Conservation (phyloP, 2,329 filamentous ascomycete species). For the Nemania diffusa region DNA sequence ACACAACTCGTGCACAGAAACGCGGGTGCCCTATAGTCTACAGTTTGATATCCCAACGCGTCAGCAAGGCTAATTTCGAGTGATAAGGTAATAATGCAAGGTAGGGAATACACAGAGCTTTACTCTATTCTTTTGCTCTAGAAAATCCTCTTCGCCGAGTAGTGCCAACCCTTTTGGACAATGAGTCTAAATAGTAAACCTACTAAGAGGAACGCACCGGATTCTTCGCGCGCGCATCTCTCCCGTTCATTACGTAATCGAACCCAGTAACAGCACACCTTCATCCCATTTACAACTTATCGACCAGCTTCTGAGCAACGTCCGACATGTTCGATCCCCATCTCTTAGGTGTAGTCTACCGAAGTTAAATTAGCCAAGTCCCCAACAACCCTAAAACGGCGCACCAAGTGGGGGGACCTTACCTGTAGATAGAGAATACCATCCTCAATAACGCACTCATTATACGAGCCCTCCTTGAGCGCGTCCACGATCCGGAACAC, state of each 20-base stretch:
- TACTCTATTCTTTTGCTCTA: too few species aligned
- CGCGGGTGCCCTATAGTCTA: too few species aligned
- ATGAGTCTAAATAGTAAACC: too few species aligned
- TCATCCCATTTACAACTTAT: conserved; percentile 40
- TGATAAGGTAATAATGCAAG: too few species aligned
- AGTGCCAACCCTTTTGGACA: too few species aligned
- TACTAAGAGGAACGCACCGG: too few species aligned
- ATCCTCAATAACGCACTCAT: conserved; percentile 60
- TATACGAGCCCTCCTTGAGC: conserved; percentile 54
- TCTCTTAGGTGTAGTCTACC: conserved; percentile 40
- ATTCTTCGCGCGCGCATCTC: background rate
- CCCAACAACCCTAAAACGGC: background rate
- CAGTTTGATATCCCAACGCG: too few species aligned
- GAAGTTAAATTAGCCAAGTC: background rate
- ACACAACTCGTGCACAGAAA: too few species aligned
- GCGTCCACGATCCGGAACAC: conserved; percentile 60
- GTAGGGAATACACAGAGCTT: too few species aligned
- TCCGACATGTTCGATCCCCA: conserved; percentile 41
- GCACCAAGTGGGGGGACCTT: conserved; percentile 30
- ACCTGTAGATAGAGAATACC: conserved; percentile 63
- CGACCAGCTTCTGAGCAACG: conserved; percentile 41
- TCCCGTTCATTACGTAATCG: background rate
- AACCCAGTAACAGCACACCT: background rate
- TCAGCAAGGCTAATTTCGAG: too few species aligned
- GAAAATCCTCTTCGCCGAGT: too few species aligned